These are phyloP conservation scores for Oryza glumipatula DNA, from an alignment of 176 grass and related monocot genomes.

Conservation along the genomic window DNA sequence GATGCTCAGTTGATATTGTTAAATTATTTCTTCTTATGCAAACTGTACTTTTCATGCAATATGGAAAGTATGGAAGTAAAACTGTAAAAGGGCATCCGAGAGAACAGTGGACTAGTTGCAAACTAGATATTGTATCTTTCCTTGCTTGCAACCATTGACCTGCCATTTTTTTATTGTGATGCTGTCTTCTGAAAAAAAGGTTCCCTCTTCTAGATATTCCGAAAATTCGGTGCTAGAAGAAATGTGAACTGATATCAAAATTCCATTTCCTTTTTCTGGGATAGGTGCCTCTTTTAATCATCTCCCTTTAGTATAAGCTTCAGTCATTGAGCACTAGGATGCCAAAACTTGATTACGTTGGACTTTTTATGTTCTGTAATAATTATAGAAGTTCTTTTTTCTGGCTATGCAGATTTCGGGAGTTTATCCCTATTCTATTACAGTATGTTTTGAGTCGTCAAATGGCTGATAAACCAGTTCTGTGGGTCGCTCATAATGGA, in stretches of 20 bases:
- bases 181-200: constrained; percentile 22
- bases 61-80: not conserved
- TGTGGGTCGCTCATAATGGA: constrained; percentile 85
- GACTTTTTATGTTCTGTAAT: constrained; percentile 11
- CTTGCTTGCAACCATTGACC: constrained; percentile 26
- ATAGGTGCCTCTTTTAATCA: constrained; percentile 10
- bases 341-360: constrained; percentile 29
- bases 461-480: constrained; percentile 63
- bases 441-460: constrained; percentile 77
- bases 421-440: constrained; percentile 62
- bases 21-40: constrained; percentile 32
- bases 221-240: constrained; percentile 36
- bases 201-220: constrained; percentile 15
- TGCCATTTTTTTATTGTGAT: constrained; percentile 21
- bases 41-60: constrained; percentile 1
- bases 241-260: constrained; percentile 20
- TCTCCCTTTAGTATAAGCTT: not conserved
- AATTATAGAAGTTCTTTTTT: constrained; percentile 31
- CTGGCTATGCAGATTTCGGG: constrained; percentile 61
- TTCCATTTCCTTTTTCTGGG: constrained; percentile 18
- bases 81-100: not conserved
- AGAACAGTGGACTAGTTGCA: not conserved
- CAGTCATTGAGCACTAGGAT: constrained; percentile 17
- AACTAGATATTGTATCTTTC: constrained; percentile 3
- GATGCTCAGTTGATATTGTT: constrained; percentile 17